phyloP scores from a whole-genome alignment of 768 basidiomycete species.

The Exidia glandulosa region DNA sequence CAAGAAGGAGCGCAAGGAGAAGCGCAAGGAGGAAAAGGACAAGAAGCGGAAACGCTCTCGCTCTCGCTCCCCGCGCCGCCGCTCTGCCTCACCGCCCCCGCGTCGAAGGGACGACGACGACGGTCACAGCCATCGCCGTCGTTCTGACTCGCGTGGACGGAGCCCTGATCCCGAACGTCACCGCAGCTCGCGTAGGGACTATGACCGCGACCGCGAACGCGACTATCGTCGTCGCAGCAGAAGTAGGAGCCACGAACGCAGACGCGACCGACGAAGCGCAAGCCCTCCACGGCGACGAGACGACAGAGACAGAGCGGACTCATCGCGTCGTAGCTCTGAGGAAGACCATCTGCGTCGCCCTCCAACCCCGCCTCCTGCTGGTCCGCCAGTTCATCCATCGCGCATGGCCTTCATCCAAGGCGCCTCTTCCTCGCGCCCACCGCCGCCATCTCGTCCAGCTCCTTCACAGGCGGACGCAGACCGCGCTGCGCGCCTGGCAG shows the following conservation, averaged over 20 bases:
- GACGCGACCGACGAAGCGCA: constrained; percentile 13
- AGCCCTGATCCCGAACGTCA: constrained; percentile 10
- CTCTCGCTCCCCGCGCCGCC: constrained; percentile 32
- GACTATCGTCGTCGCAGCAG: constrained; percentile 16
- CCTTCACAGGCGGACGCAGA: constrained; percentile 26
- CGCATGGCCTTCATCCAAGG: not conserved
- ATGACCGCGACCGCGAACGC: no score
- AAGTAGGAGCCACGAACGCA: constrained; percentile 16
- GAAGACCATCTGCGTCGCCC: constrained; percentile 9
- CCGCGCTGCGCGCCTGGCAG: constrained; percentile 77
- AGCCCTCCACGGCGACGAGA: constrained; percentile 26
- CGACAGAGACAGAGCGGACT: constrained; percentile 30
- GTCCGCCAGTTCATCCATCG: not conserved
- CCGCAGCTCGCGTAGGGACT: constrained; percentile 24
- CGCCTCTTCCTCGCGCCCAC: constrained; percentile 12
- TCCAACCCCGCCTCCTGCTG: not conserved
- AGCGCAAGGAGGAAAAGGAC: no score
- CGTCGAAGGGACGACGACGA: constrained; percentile 19
- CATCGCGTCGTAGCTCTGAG: constrained; percentile 17
- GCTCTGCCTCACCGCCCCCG: constrained; percentile 30
- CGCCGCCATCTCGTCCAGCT: constrained; percentile 18
- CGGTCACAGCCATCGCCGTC: constrained; percentile 15
- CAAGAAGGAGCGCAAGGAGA: constrained; percentile 63
- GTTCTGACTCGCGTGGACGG: not conserved
- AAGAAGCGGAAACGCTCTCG: constrained; percentile 27